Conservation (phyloP, 2,329 filamentous ascomycete genomes). For the Trichoderma hamatum region DNA sequence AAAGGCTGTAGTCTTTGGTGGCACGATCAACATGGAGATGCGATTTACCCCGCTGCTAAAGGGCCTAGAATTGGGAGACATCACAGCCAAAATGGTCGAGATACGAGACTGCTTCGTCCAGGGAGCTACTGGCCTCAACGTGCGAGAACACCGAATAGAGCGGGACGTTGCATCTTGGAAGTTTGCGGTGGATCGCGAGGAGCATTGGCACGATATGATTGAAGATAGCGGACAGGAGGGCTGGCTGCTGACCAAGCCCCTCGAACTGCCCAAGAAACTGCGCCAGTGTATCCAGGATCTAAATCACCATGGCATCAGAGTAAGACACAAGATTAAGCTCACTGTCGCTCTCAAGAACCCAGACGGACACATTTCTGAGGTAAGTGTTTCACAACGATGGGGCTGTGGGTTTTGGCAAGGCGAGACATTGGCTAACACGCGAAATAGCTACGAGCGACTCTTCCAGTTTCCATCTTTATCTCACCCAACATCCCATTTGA, state of each 20-base stretch:
- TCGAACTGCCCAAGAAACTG: conserved; percentile 78
- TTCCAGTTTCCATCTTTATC: conserved; percentile 92
- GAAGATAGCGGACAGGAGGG: conserved; percentile 69
- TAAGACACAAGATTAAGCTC: conserved; percentile 90
- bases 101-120: conserved; percentile 67
- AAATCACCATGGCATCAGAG: conserved; percentile 84
- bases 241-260: conserved; percentile 62
- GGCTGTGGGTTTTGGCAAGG: neutral
- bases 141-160: conserved; percentile 63
- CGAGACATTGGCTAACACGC: conserved; percentile 24
- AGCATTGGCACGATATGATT: conserved; percentile 71
- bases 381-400: conserved; percentile 43
- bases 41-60: conserved; percentile 87
- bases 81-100: conserved; percentile 81
- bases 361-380: conserved; percentile 91
- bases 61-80: conserved; percentile 80
- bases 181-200: conserved; percentile 56
- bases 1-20: conserved; percentile 93
- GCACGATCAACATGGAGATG: conserved; percentile 81
- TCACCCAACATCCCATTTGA: conserved; percentile 90
- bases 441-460: conserved; percentile 75
- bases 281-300: conserved; percentile 87
- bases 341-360: conserved; percentile 91
- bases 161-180: conserved; percentile 65
- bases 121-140: conserved; percentile 49